Percentiles rank a stretch among this genome's conserved stretches.
Conservation (phyloP, 129 eudicot genomes). For the Ambrosia trifida region DNA sequence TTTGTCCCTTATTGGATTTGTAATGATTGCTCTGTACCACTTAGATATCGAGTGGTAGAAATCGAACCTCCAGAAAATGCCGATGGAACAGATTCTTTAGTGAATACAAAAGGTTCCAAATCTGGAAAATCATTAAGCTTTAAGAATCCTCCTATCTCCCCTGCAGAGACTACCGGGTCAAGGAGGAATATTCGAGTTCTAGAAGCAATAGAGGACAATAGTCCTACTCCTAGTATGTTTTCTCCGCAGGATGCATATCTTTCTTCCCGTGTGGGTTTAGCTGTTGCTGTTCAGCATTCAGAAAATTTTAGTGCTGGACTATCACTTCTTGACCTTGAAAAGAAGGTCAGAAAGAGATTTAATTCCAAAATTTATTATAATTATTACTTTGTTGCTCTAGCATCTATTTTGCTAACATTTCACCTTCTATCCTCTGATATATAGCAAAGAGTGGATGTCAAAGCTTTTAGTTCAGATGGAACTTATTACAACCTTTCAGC, state of each 20-base stretch:
- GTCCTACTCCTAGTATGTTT: constrained; percentile 92
- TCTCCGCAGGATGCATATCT: constrained; percentile 94
- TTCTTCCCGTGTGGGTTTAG: constrained; percentile 87
- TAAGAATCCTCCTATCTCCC: constrained; percentile 39
- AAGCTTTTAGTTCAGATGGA: constrained; percentile 82
- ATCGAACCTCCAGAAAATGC: constrained; percentile 73
- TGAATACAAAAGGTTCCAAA: constrained; percentile 53
- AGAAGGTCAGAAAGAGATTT: constrained; percentile 59
- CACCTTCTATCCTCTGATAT: constrained; percentile 19
- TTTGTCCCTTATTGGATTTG: constrained; percentile 96
- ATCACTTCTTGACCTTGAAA: constrained; percentile 94
- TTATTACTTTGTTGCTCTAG: constrained; percentile 19
- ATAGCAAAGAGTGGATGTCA: constrained; percentile 94
- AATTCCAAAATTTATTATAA: neutral
- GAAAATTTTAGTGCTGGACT: constrained; percentile 78
- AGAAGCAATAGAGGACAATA: constrained; percentile 87
- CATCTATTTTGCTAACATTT: constrained; percentile 20
- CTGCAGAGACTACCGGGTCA: constrained; percentile 27
- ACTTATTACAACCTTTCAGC: constrained; percentile 92
- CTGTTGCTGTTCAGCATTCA: constrained; percentile 79
- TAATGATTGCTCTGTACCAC: constrained; percentile 62
- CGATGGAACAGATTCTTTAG: constrained; percentile 49
- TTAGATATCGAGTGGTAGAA: constrained; percentile 86
- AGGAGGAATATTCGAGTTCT: constrained; percentile 74
- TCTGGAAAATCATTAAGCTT: constrained; percentile 25